Evolutionary conservation across 176 grass and related monocot species (phyloP), one percentile per base, ranked within the genome.

Genomic region (Avena eriantha): DNA sequence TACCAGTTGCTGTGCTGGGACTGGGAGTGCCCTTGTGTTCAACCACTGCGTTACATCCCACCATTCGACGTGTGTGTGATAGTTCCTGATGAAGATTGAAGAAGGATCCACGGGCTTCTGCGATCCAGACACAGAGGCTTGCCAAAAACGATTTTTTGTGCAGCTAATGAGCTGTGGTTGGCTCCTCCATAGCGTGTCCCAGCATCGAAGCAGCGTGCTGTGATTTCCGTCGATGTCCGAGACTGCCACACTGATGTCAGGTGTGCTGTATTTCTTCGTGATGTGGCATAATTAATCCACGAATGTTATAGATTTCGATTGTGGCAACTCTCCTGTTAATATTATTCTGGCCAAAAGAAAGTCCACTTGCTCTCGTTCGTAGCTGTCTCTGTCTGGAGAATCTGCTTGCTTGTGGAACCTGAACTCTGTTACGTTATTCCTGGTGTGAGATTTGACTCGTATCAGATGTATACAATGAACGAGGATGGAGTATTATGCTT

Each of bases 161-260:
- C 72, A 48, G 83, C 41, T 86, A 50, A 77, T 63, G 29, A 49
- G 31, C 54, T 82, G 73, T 43, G 81, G 69, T 87, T 64, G 12
- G 22, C 76, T 76, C 31, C 24, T 67, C 15, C 23, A 13, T 53
- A 11, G 58, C 18, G 1, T 39, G 34, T 12, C 35, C 80, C 15
- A 23, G 49, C 53, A 66, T 21, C 35, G 8, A n/a, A 14, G 13
- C 1, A 14, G 13, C 1, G 8, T 24, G 23, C 19, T 39, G 72
- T 13, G 45, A 24, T 76, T 65, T 35, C 39, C 5, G 39, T 41
- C 24, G 56, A 19, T 17, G 43, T 47, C 73, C 14, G 31, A 64
- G 67, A 34, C 35, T 73, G 5, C 11, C 41, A 50, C 74, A 45
- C 7, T 21, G 43, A 16, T 73, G 67, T n/a, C 23, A 39, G 8